Percentiles rank a stretch among this genome's conserved stretches.
phyloP scores from a whole-genome alignment of 176 grass and related monocot species.

The Alopecurus myosuroides region DNA sequence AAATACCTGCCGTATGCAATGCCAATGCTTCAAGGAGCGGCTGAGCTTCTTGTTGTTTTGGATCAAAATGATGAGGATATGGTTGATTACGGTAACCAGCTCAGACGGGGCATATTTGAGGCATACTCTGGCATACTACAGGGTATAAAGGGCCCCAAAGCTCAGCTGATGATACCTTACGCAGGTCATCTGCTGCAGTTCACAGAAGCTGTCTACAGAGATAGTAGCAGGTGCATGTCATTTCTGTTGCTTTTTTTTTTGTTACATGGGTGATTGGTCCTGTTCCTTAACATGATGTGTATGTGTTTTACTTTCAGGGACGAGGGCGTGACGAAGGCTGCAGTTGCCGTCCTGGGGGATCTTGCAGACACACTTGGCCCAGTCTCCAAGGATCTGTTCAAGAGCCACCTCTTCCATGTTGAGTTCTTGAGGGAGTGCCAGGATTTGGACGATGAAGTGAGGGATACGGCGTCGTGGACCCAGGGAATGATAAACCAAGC shows the following conservation, averaged over 20 bases:
- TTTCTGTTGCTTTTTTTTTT: slow-evolving; percentile 5
- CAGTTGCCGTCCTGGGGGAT: slow-evolving; percentile 81
- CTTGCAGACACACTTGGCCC: slow-evolving; percentile 71
- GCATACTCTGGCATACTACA: slow-evolving; percentile 93
- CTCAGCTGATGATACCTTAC: slow-evolving; percentile 74
- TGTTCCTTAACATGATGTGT: not conserved
- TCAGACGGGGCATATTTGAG: slow-evolving; percentile 86
- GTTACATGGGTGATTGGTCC: not conserved
- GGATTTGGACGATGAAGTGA: slow-evolving; percentile 60
- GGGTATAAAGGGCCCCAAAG: slow-evolving; percentile 80
- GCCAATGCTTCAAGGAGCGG: slow-evolving; percentile 84
- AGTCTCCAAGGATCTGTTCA: slow-evolving; percentile 57
- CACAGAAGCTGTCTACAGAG: slow-evolving; percentile 76
- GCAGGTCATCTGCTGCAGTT: slow-evolving; percentile 67
- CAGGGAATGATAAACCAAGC: slow-evolving; percentile 76
- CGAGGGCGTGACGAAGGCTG: slow-evolving; percentile 78
- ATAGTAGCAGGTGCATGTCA: slow-evolving; percentile 52
- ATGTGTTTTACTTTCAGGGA: slow-evolving; percentile 41
- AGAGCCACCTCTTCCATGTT: slow-evolving; percentile 56
- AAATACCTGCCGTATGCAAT: slow-evolving; percentile 83
- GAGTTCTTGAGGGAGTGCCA: slow-evolving; percentile 80
- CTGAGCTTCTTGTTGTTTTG: slow-evolving; percentile 56
- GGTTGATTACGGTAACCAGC: slow-evolving; percentile 85
- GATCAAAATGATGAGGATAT: slow-evolving; percentile 80
- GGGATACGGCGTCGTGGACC: slow-evolving; percentile 70